Conservation (phyloP, 2,329 filamentous ascomycete genomes). For the Decorospora gaudefroyi region DNA sequence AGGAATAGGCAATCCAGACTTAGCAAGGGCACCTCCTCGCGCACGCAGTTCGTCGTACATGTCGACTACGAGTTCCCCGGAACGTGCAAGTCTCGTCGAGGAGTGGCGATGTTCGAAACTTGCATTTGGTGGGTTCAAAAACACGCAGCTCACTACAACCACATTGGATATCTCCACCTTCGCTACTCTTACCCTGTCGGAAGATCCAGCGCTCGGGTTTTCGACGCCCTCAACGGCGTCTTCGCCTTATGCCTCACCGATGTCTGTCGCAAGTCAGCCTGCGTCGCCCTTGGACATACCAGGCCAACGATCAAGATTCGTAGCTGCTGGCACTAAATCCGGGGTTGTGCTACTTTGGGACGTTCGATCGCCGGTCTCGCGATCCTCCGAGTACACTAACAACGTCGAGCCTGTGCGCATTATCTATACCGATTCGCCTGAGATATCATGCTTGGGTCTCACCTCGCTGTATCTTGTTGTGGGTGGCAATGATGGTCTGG, state of each 20-base stretch:
- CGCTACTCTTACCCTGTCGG: conserved; percentile 70
- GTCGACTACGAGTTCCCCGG: conserved; percentile 46
- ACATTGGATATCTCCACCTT: conserved; percentile 76
- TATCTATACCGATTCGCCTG: conserved; percentile 87
- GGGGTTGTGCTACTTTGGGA: conserved; percentile 87
- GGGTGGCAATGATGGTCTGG: conserved; percentile 90
- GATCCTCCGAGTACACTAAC: conserved; percentile 60
- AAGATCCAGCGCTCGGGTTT: conserved; percentile 74
- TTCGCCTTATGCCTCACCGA: conserved; percentile 59
- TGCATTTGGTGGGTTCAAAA: conserved; percentile 63
- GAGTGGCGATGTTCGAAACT: conserved; percentile 70
- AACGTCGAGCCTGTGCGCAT: conserved; percentile 72
- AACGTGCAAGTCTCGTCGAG: conserved; percentile 51
- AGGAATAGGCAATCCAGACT: conserved; percentile 34
- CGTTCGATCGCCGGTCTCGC: conserved; percentile 67
- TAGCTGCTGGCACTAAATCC: conserved; percentile 78
- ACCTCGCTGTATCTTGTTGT: conserved; percentile 88
- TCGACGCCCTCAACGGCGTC: conserved; percentile 60
- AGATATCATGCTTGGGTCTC: conserved; percentile 79
- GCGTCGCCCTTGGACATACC: conserved; percentile 67
- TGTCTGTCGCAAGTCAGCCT: conserved; percentile 54
- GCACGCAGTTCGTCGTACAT: conserved; percentile 40
- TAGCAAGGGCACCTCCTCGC: conserved; percentile 21
- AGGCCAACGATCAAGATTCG: conserved; percentile 77
- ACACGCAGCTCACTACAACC: conserved; percentile 68